Base-by-base conservation (phyloP, 495 filamentous ascomycete species). In the Aspergillus kassunensis region DNA sequence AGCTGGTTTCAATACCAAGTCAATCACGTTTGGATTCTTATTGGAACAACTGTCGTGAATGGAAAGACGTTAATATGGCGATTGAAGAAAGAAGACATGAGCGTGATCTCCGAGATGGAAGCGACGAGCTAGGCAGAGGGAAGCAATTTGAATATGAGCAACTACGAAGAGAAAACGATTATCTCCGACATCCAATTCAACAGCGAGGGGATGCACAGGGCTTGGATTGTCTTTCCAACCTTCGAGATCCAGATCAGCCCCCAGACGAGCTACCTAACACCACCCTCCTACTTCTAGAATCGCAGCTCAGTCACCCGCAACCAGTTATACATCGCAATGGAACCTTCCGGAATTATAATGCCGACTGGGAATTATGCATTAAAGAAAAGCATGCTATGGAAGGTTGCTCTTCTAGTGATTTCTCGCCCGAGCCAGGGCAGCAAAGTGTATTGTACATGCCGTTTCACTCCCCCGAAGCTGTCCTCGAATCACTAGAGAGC, bases 31-130 rank as follows among this genome's bases (percentile, higher is more conserved):
- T 52, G 0, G 31, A 25, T 6, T 15, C 15, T 23, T 35, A 52
- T 20, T 35, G 18, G 49, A 35, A 18, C 1, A 23, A 44, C 20
- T 44, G 49, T 9, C 20, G 20, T n/a, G 19, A 39, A n/a, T 52
- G 49, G 49, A 52, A 44, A 18, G 33, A 37, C 11, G 49, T 39
- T 7, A 44, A 52, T 29, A 39, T 45, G 31, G 49, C 40, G 27
- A 52, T 52, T 8, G 49, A 52, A 35, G 49, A 52, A 33, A 18
- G 20, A 16, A 19, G 30, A 21, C 45, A 44, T 29, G 41, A 52
- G 21, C 41, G 49, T 6, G 20, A 30, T 6, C 41, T 29, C 8
- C 10, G 4, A 13, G 15, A 11, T 27, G 4, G n/a, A 9, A 9
- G 13, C n/a, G 5, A n/a, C 5, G n/a, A 1, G 3, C 29, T 43